Percentiles rank a stretch among this genome's conserved stretches.
phyloP scores from a whole-genome alignment of 495 filamentous ascomycete genomes.

The Lentithecium fluviatile region DNA sequence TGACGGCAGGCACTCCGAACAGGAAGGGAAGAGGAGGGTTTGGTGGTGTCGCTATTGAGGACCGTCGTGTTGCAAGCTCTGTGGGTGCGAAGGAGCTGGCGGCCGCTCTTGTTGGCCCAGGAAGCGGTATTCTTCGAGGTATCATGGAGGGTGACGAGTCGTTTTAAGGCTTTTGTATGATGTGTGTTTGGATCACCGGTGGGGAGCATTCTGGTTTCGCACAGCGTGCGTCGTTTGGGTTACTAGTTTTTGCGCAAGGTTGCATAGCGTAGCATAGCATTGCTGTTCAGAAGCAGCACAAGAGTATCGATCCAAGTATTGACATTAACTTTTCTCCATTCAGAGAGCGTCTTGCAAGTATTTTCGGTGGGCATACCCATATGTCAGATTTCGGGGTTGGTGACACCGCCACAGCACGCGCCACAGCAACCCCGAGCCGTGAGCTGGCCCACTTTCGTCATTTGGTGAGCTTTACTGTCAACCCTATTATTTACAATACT shows the following conservation, averaged over 20 bases:
- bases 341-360: no score
- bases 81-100: constrained; percentile 40
- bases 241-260: background rate
- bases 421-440: no score
- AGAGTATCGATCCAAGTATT: no score
- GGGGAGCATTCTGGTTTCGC: constrained; percentile 2
- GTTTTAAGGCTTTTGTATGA: constrained; percentile 3
- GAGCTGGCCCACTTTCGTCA: no score
- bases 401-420: no score
- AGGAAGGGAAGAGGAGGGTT: constrained; percentile 41
- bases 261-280: constrained; percentile 14
- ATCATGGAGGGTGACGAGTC: constrained; percentile 40
- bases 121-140: constrained; percentile 39
- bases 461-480: no score
- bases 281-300: background rate
- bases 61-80: constrained; percentile 40
- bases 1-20: constrained; percentile 39
- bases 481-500: no score
- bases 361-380: no score
- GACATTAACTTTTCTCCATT: no score
- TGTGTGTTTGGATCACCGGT: background rate
- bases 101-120: constrained; percentile 37
- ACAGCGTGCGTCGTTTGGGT: constrained; percentile 9
- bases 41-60: constrained; percentile 37
- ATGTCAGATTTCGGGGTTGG: no score